Percentiles rank a stretch among this genome's conserved stretches.
Evolutionary conservation across 192 early-diverging fungal genomes (phyloP).

Genomic region (Backusella liffmaniae): DNA sequence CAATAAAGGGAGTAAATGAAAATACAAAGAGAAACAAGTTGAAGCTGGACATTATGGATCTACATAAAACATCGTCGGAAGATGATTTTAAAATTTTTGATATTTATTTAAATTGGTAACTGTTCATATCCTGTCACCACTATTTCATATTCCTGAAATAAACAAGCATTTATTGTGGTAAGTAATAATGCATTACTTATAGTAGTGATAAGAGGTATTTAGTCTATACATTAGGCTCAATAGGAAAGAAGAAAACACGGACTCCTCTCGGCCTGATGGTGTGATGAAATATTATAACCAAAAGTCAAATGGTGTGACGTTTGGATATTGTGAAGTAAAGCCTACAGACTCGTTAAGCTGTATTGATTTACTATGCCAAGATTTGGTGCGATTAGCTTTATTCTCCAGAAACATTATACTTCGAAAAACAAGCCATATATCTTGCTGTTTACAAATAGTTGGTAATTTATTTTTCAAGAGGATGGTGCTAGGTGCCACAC

Average conservation of each 20-base stretch:
- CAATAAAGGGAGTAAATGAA: background rate
- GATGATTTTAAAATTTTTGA: background rate
- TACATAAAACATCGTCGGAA: background rate
- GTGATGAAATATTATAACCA: background rate
- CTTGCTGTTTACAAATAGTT: background rate
- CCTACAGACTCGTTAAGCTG: background rate
- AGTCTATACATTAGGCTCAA: background rate
- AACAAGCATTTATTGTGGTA: background rate
- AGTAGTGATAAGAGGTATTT: background rate
- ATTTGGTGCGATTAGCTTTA: background rate
- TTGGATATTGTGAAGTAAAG: constrained; percentile 4
- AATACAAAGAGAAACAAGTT: background rate
- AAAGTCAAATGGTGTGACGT: background rate
- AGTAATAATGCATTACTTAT: background rate
- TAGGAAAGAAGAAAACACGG: background rate
- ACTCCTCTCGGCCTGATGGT: background rate
- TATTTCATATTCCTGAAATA: background rate
- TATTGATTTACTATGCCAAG: background rate
- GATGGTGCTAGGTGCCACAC: too few relatives aligned
- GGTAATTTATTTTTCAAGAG: background rate
- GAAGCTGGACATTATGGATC: background rate
- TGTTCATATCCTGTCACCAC: background rate
- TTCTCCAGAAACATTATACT: background rate
- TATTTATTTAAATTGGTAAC: background rate
- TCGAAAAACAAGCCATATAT: background rate